phyloP scores from a whole-genome alignment of 176 grass and related monocot species.

The Neostapfia colusana region DNA sequence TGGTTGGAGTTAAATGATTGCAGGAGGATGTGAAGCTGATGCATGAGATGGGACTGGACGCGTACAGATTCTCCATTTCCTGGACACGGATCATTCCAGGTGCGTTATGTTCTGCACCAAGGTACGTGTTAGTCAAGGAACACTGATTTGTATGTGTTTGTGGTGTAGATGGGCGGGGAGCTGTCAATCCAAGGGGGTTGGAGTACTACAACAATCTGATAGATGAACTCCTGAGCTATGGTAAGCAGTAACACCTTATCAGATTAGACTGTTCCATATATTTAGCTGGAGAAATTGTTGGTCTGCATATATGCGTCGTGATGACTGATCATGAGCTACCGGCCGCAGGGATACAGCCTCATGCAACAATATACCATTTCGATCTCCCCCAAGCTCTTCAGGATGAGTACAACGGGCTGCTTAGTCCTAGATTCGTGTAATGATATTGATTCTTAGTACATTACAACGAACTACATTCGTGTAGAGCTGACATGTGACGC shows the following conservation, averaged over 20 bases:
- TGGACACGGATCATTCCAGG: slow-evolving; percentile 78
- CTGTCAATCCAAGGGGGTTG: slow-evolving; percentile 61
- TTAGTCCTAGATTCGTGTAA: slow-evolving; percentile 44
- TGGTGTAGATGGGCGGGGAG: slow-evolving; percentile 59
- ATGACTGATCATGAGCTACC: too few species aligned
- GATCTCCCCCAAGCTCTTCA: slow-evolving; percentile 67
- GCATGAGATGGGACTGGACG: slow-evolving; percentile 54
- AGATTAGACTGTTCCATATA: too few species aligned
- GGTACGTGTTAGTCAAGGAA: not conserved
- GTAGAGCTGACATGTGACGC: too few species aligned
- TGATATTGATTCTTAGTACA: not conserved
- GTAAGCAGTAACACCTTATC: not conserved
- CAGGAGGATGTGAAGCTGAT: slow-evolving; percentile 74
- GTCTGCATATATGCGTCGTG: too few species aligned
- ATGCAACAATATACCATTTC: slow-evolving; percentile 63
- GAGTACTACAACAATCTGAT: slow-evolving; percentile 70
- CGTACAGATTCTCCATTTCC: slow-evolving; percentile 77
- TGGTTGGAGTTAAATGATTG: not conserved
- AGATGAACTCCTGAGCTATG: slow-evolving; percentile 37
- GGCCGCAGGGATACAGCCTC: slow-evolving; percentile 55
- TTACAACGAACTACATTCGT: too few species aligned
- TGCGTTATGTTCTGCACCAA: not conserved
- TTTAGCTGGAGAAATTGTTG: too few species aligned
- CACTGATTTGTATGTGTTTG: not conserved
- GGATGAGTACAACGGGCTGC: slow-evolving; percentile 60